These are phyloP conservation scores for Penicillium polonicum DNA, from an alignment of 2,329 filamentous ascomycete species.

Conservation along the genomic window DNA sequence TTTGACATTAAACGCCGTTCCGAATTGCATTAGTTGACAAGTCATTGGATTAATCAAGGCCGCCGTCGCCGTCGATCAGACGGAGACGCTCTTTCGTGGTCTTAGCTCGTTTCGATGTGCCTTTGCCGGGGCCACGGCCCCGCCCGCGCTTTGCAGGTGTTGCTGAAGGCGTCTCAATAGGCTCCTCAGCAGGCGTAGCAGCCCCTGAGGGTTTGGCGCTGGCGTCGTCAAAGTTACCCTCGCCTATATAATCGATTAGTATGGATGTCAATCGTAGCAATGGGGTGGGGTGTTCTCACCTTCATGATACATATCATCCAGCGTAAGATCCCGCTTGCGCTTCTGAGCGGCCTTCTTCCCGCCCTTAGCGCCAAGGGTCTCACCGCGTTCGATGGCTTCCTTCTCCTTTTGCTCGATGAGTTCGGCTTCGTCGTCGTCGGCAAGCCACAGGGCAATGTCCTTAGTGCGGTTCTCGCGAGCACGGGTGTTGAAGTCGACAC, in stretches of 20 bases:
- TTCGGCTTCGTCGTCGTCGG: conserved; percentile 93
- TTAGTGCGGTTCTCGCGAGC: conserved; percentile 90
- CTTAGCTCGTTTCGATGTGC: conserved; percentile 60
- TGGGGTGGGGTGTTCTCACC: conserved; percentile 60
- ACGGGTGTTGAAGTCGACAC: conserved; percentile 95
- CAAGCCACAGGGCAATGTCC: conserved; percentile 98
- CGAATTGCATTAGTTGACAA: conserved; percentile 19
- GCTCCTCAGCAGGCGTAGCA: conserved; percentile 71
- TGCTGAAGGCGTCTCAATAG: conserved; percentile 40
- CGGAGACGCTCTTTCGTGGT: conserved; percentile 54
- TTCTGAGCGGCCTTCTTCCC: conserved; percentile 62
- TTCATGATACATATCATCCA: conserved; percentile 99
- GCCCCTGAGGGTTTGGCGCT: conserved; percentile 80
- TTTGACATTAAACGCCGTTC: conserved; percentile 18
- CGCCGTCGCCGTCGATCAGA: conserved; percentile 46
- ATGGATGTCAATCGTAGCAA: background rate
- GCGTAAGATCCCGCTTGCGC: conserved; percentile 58
- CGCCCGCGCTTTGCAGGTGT: conserved; percentile 57
- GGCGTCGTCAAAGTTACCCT: conserved; percentile 90
- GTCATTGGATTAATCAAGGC: conserved; percentile 27
- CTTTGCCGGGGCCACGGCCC: conserved; percentile 55
- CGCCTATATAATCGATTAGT: conserved; percentile 58
- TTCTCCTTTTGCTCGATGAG: conserved; percentile 91
- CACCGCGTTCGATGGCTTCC: conserved; percentile 70
- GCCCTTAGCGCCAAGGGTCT: conserved; percentile 61